phyloP scores from a whole-genome alignment of 2,329 filamentous ascomycete genomes.

The Aschersonia sp. region DNA sequence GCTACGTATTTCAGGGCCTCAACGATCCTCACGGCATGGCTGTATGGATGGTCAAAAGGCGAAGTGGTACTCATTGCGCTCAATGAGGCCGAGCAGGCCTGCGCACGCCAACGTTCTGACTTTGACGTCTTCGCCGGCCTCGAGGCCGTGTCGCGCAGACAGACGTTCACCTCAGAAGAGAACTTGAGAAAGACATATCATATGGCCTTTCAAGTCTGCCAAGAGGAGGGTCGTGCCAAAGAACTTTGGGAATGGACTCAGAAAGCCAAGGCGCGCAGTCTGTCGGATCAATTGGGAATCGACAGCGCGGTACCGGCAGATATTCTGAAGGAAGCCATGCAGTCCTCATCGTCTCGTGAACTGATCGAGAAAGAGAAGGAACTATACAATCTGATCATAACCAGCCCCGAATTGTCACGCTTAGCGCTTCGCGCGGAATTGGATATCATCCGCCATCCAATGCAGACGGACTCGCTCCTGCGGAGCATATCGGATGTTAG shows the following conservation, averaged over 20 bases:
- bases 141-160: neutral
- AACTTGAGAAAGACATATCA: neutral
- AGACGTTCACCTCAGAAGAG: neutral
- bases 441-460: neutral
- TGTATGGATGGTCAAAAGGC: neutral
- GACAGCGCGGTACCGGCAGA: neutral
- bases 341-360: neutral
- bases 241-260: neutral
- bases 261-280: neutral
- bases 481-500: neutral
- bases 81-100: conserved; percentile 1
- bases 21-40: neutral
- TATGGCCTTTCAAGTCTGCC: neutral
- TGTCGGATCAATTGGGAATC: neutral
- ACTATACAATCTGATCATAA: neutral
- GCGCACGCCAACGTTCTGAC: conserved; percentile 1
- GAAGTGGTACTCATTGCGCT: neutral
- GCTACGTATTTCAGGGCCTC: neutral
- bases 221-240: neutral
- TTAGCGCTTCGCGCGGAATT: neutral
- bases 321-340: neutral
- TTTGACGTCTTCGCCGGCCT: neutral
- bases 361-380: neutral
- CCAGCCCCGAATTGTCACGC: neutral
- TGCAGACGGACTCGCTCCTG: neutral